Conservation (phyloP, 116 monocot genomes). For the Iris pallida region DNA sequence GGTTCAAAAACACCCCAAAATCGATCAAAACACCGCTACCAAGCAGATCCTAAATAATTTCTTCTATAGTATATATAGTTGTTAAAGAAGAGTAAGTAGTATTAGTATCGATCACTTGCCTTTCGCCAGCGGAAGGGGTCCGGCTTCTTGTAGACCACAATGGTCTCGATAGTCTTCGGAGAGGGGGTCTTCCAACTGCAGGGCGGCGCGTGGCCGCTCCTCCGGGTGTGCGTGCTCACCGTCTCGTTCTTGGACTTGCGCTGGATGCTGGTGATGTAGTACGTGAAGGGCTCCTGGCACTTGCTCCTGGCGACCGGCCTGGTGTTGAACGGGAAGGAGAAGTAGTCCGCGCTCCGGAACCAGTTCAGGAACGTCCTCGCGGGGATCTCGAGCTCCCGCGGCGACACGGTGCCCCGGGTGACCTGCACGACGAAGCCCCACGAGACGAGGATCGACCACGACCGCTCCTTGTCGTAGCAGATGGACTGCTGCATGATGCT, state of each 20-base stretch:
- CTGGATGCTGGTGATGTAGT: slow-evolving; percentile 26
- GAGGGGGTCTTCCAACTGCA: slow-evolving; percentile 28
- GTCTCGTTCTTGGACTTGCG: slow-evolving; percentile 9
- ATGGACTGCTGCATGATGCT: slow-evolving; percentile 43
- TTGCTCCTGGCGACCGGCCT: slow-evolving; percentile 31
- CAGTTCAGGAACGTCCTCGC: slow-evolving; percentile 43
- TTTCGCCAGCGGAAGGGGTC: slow-evolving; percentile 36
- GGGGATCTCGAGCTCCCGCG: slow-evolving; percentile 42
- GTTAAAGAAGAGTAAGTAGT: too few relatives aligned
- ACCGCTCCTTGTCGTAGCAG: slow-evolving; percentile 26
- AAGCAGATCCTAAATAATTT: too few relatives aligned
- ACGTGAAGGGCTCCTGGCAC: slow-evolving; percentile 38
- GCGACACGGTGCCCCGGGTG: slow-evolving; percentile 22
- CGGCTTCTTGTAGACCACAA: slow-evolving; percentile 36
- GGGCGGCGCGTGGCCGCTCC: not conserved
- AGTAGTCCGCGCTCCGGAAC: slow-evolving; percentile 30
- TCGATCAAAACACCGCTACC: too few relatives aligned
- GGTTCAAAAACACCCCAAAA: too few relatives aligned
- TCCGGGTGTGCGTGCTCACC: slow-evolving; percentile 16
- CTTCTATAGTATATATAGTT: not conserved
- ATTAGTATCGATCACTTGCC: slow-evolving; percentile 12
- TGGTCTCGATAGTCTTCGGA: slow-evolving; percentile 11
- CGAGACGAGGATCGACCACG: slow-evolving; percentile 41
- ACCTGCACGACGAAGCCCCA: slow-evolving; percentile 49
- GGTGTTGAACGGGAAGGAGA: slow-evolving; percentile 42